Evolutionary conservation across 2,329 filamentous ascomycete species (phyloP).

Genomic region (Microcyclosporella mali): DNA sequence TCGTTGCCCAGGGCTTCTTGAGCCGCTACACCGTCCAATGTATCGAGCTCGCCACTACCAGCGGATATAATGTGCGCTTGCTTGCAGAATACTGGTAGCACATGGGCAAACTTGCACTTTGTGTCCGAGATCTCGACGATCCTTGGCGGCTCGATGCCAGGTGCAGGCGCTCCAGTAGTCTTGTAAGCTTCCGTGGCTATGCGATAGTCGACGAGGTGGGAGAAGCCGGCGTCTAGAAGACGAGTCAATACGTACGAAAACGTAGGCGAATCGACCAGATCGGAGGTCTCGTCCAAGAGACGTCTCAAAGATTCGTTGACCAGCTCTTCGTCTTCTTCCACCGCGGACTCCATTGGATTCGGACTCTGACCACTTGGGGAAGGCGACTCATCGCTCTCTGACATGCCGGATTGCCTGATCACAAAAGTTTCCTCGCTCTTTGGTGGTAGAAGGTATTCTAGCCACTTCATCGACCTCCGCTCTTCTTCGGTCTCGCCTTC

Average conservation of each 20-base stretch:
- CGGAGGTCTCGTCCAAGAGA: constrained; percentile 89
- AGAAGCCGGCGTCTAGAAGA: constrained; percentile 82
- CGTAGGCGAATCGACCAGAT: constrained; percentile 87
- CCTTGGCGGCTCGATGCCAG: constrained; percentile 46
- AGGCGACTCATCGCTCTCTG: constrained; percentile 32
- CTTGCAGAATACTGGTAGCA: constrained; percentile 80
- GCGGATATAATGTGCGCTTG: constrained; percentile 87
- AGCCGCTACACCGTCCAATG: constrained; percentile 24
- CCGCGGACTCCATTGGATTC: constrained; percentile 15
- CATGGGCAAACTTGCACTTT: constrained; percentile 74
- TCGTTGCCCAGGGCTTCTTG: constrained; percentile 38
- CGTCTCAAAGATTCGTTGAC: constrained; percentile 63
- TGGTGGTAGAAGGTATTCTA: constrained; percentile 76
- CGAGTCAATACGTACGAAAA: constrained; percentile 82
- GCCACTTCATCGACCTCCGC: constrained; percentile 64
- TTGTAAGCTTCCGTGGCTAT: constrained; percentile 75
- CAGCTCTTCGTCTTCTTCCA: constrained; percentile 29
- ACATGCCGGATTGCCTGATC: constrained; percentile 77
- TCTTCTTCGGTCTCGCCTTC: constrained; percentile 67
- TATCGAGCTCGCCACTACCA: constrained; percentile 59
- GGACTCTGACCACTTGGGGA: constrained; percentile 17
- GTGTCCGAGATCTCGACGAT: constrained; percentile 43
- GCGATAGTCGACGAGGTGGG: constrained; percentile 74
- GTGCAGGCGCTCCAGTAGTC: constrained; percentile 30
- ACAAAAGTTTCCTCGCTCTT: constrained; percentile 73